Percentiles rank a stretch among this genome's conserved stretches.
Conservation (phyloP, 352 stramenopile species). For the Phytophthora podocarpi region DNA sequence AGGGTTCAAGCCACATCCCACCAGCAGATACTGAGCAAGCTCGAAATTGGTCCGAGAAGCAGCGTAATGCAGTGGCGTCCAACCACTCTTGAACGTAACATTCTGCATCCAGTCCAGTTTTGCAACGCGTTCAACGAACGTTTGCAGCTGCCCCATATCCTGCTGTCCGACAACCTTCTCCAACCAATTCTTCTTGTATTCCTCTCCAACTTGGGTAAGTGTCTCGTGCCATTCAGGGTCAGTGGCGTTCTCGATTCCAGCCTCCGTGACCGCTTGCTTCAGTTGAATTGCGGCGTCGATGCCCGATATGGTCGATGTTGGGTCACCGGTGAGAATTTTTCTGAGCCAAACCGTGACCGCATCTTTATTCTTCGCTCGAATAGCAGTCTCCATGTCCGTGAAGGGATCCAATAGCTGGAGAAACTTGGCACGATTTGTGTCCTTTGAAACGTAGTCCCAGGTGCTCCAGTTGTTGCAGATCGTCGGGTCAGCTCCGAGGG, state of each 20-base stretch:
- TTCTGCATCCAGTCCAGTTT: conserved; percentile 9
- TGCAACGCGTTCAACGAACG: not conserved
- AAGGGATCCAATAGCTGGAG: conserved; percentile 4
- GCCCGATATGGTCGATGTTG: not conserved
- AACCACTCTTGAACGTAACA: conserved; percentile 3
- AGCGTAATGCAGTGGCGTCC: conserved; percentile 12
- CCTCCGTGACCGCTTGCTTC: conserved; percentile 5
- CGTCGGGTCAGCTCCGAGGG: conserved; percentile 3
- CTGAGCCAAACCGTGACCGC: conserved; percentile 2
- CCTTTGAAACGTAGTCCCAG: not conserved
- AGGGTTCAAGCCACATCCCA: conserved; percentile 16
- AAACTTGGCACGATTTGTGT: conserved; percentile 4
- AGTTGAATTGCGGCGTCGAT: conserved; percentile 16
- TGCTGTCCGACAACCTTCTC: not conserved
- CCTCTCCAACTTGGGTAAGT: not conserved
- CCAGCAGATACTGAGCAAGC: conserved; percentile 13
- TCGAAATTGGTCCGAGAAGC: not conserved
- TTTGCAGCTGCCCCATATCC: not conserved
- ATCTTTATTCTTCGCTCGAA: conserved; percentile 6
- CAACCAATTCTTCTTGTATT: not conserved
- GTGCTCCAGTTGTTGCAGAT: not conserved
- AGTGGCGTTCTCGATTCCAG: not conserved
- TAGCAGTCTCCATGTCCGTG: not conserved
- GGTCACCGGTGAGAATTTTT: not conserved
- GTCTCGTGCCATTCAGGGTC: not conserved